phyloP scores from a whole-genome alignment of 2,329 filamentous ascomycete genomes.

The Lecanoromycetidae sp. region DNA sequence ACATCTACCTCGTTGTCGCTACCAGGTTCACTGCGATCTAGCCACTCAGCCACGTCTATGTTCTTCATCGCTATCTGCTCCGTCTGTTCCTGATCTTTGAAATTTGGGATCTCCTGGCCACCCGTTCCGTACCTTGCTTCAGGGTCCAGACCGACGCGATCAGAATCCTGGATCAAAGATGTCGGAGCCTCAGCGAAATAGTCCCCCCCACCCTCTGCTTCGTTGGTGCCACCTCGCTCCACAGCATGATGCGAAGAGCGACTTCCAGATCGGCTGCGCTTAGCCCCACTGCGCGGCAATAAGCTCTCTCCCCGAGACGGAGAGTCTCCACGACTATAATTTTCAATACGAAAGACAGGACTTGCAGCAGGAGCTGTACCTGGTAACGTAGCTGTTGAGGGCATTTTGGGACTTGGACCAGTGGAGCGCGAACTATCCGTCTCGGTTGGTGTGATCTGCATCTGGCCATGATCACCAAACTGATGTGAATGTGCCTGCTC shows the following conservation, averaged over 20 bases:
- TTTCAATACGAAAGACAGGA: slow-evolving; percentile 35
- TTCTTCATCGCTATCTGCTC: slow-evolving; percentile 40
- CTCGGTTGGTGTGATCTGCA: slow-evolving; percentile 20
- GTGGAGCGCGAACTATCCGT: slow-evolving; percentile 22
- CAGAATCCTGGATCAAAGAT: background rate
- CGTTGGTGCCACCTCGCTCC: slow-evolving; percentile 20
- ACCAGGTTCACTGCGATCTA: slow-evolving; percentile 34
- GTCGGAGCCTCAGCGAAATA: background rate
- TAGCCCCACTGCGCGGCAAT: slow-evolving; percentile 18
- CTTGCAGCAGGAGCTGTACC: slow-evolving; percentile 26
- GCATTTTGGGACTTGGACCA: slow-evolving; percentile 21
- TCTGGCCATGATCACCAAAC: too few species aligned
- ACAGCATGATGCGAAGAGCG: slow-evolving; percentile 29
- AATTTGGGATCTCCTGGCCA: slow-evolving; percentile 34
- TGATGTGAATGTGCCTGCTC: background rate
- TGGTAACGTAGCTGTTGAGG: slow-evolving; percentile 8
- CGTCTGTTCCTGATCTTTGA: slow-evolving; percentile 39
- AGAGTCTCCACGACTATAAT: slow-evolving; percentile 32
- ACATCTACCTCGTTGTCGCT: slow-evolving; percentile 34
- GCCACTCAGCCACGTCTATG: slow-evolving; percentile 42
- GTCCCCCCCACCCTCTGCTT: slow-evolving; percentile 20
- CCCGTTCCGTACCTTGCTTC: slow-evolving; percentile 31
- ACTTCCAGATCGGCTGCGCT: slow-evolving; percentile 25
- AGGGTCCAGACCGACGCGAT: slow-evolving; percentile 31
- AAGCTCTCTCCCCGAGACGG: slow-evolving; percentile 25